These are phyloP conservation scores for Mycena capillaripes DNA, from an alignment of 768 basidiomycete species.

Conservation along the genomic window DNA sequence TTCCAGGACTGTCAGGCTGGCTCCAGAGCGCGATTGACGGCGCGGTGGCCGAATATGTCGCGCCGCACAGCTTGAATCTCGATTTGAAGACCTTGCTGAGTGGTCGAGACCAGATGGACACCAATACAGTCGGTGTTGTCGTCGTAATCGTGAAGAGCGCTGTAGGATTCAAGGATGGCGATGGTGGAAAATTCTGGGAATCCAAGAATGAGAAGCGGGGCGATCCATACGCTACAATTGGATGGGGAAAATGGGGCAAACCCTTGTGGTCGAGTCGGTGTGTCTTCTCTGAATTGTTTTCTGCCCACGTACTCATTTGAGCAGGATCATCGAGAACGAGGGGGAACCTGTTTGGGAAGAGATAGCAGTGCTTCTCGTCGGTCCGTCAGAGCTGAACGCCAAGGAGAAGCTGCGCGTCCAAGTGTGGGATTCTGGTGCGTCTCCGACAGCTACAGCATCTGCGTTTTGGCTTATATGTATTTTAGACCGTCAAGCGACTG, in stretches of 20 bases:
- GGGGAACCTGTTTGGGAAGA: conserved; percentile 80
- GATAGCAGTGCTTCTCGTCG: conserved; percentile 72
- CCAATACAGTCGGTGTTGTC: conserved; percentile 74
- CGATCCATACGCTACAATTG: conserved; percentile 74
- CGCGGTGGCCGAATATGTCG: conserved; percentile 72
- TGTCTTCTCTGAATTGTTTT: neutral
- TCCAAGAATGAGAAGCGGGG: conserved; percentile 45
- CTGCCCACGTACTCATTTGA: neutral
- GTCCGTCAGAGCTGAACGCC: conserved; percentile 74
- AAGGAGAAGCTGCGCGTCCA: conserved; percentile 75
- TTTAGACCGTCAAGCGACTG: conserved; percentile 58
- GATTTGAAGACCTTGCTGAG: conserved; percentile 76
- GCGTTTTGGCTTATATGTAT: neutral
- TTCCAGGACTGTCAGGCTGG: conserved; percentile 79
- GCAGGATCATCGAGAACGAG: conserved; percentile 73
- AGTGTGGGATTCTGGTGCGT: conserved; percentile 79
- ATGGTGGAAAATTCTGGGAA: conserved; percentile 53
- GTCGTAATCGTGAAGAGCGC: conserved; percentile 76
- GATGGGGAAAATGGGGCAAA: conserved; percentile 74
- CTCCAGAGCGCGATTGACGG: conserved; percentile 77
- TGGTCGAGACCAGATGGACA: conserved; percentile 74
- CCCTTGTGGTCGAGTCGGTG: conserved; percentile 78
- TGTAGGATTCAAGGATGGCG: conserved; percentile 60
- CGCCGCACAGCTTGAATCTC: conserved; percentile 78
- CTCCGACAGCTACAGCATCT: neutral